Percentiles rank a stretch among this genome's conserved stretches.
Evolutionary conservation across 192 early-diverging fungal species (phyloP).

Genomic region (Coemansia sp.): DNA sequence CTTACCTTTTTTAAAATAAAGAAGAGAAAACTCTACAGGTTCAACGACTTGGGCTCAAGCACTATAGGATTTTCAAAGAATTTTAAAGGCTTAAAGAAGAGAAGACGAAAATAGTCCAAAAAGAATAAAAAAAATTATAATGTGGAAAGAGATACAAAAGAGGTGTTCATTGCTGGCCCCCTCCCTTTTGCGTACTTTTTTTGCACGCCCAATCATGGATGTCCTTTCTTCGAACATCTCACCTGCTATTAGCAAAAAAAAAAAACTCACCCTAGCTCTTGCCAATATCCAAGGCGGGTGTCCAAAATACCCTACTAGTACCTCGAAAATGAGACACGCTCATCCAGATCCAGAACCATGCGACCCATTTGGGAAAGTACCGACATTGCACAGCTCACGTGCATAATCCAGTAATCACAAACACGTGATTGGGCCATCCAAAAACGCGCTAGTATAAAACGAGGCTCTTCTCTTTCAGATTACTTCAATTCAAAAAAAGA

Average conservation of each 20-base stretch:
- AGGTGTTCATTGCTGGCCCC: background rate
- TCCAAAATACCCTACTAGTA: background rate
- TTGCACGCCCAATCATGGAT: background rate
- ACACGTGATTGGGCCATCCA: background rate
- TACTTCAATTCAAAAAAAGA: background rate
- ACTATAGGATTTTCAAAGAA: slow-evolving; percentile 2
- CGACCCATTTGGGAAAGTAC: background rate
- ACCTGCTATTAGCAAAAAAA: background rate
- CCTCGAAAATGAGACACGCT: background rate
- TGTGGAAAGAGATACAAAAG: background rate
- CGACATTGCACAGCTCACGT: background rate
- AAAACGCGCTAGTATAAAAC: background rate
- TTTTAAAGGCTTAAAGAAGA: slow-evolving; percentile 1
- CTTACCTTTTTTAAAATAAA: background rate
- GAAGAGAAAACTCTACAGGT: background rate
- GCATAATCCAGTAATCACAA: slow-evolving; percentile 2
- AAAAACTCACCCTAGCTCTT: background rate
- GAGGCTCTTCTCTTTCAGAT: background rate
- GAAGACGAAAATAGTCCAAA: slow-evolving; percentile 3
- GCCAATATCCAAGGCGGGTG: background rate
- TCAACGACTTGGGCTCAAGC: background rate
- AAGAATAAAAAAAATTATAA: slow-evolving; percentile 9
- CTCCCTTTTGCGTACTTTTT: background rate
- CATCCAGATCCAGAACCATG: background rate
- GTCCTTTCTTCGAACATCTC: background rate